Evolutionary conservation across 1,284 basidiomycete species (phyloP).

Genomic region (Ceratobasidium sp.): DNA sequence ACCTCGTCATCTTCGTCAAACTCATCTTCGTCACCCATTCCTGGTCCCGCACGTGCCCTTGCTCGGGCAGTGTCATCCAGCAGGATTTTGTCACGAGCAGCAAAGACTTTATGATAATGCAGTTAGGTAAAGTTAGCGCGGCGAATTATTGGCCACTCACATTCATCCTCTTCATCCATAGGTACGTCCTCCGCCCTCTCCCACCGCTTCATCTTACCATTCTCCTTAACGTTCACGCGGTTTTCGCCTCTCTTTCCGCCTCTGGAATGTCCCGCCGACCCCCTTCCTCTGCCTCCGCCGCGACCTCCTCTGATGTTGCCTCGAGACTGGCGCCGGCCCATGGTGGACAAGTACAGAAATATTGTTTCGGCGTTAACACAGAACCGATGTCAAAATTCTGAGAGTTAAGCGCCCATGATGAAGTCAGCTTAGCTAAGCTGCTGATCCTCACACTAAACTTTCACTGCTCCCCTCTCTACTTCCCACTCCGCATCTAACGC

Average conservation of each 20-base stretch:
- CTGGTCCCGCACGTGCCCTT: slow-evolving; percentile 35
- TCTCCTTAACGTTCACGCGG: slow-evolving; percentile 15
- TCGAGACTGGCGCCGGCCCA: slow-evolving; percentile 30
- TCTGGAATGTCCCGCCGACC: not conserved
- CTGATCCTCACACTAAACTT: slow-evolving; percentile 37
- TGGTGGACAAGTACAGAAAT: slow-evolving; percentile 12
- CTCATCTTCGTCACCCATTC: slow-evolving; percentile 50
- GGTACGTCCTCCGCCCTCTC: slow-evolving; percentile 68
- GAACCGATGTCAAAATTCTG: slow-evolving; percentile 32
- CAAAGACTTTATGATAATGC: slow-evolving; percentile 59
- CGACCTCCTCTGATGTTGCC: not conserved
- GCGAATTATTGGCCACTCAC: slow-evolving; percentile 52
- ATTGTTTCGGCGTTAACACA: slow-evolving; percentile 23
- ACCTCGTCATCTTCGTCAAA: slow-evolving; percentile 73
- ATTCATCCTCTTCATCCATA: slow-evolving; percentile 76
- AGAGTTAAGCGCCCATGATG: slow-evolving; percentile 26
- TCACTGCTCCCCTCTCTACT: slow-evolving; percentile 17
- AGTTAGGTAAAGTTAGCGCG: not conserved
- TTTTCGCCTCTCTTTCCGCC: not conserved
- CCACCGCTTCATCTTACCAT: slow-evolving; percentile 61
- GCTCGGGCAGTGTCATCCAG: slow-evolving; percentile 62
- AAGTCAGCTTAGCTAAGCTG: slow-evolving; percentile 29
- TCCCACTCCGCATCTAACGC: slow-evolving; percentile 42
- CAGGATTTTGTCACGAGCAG: slow-evolving; percentile 76
- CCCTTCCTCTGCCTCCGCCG: not conserved